Base-by-base conservation (phyloP, 768 basidiomycete genomes). In the Galerina marginata region DNA sequence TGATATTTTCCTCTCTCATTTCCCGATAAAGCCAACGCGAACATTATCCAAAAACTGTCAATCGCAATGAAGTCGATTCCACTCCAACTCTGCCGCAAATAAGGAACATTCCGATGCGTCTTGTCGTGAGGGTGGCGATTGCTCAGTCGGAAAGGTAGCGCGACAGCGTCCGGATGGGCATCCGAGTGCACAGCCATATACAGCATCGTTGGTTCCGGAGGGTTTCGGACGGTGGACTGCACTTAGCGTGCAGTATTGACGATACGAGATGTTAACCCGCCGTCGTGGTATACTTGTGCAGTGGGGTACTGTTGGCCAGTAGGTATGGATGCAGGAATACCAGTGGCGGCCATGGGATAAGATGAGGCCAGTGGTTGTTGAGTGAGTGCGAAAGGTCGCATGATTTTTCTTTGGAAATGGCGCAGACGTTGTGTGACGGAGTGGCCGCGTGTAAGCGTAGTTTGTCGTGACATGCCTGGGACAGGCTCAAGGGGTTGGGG, bases 31-130 rank as follows among this genome's bases (percentile, higher is more conserved):
- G 93, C 87, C 58, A 99, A 79, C 0, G 70, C 74, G 69, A 98
- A 96, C 9, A 84, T 80, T 53, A 92, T 83, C 96, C 96, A 99
- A 73, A 95, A 98, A 63, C 86, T 83, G 11, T 90, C 64, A 46
- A 98, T 86, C 1, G 96, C 93, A 45, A 98, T 75, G 63, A 91
- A 86, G 71, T 99, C 96, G 56, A 97, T 90, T 52, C 95, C 79
- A 67, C 85, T 91, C 95, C 95, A 98, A 56, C 91, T 92, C 69
- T 98, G 95, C 9, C 96, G 84, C 1, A 99, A 81, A 71, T 94
- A 99, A 0, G 96, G 95, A 2, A 95, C 80, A 63, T 90, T 88
- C 37, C 87, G 79, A 26, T 77, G 75, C 16, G 86, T 82, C 64
- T 86, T 85, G 55, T 83, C 78, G 61, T 81, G 83, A 0, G 83